These are phyloP conservation scores for Melaleuca alternifolia DNA, from an alignment of 345 rosid species.

Conservation along the genomic window DNA sequence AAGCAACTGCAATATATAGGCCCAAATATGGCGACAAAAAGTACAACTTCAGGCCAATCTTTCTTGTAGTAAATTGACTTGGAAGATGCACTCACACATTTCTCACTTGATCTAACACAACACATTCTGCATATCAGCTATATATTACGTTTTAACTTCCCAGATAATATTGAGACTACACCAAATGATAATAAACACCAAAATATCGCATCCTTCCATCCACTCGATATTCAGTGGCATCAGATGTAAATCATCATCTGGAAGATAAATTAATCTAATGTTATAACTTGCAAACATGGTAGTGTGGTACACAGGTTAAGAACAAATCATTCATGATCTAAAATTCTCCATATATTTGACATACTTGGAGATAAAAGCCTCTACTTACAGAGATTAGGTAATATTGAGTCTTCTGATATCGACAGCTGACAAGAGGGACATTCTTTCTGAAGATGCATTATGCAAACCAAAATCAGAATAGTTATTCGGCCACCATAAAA, in stretches of 20 bases:
- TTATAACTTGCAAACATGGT: not conserved
- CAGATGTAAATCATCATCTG: not conserved
- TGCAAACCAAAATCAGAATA: not conserved
- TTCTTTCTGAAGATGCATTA: slow-evolving; percentile 46
- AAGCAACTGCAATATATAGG: not conserved
- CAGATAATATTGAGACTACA: not conserved
- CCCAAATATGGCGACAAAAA: not conserved
- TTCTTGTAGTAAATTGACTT: not conserved
- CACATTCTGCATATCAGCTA: not conserved
- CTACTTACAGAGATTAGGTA: slow-evolving; percentile 74
- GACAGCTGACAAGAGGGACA: slow-evolving; percentile 66
- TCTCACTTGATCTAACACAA: not conserved
- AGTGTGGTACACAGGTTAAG: not conserved
- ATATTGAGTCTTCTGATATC: slow-evolving; percentile 50
- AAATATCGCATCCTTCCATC: not conserved
- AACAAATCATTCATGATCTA: not conserved
- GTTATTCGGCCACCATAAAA: not conserved
- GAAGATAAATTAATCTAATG: not conserved
- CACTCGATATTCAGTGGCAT: not conserved
- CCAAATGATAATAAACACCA: not conserved
- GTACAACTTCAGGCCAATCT: not conserved
- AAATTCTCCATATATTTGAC: not conserved
- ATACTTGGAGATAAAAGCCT: not conserved
- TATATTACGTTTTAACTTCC: not conserved
- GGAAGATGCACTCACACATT: not conserved